Evolutionary conservation across 1,284 basidiomycete species (phyloP).

Genomic region (Fomes fomentarius): DNA sequence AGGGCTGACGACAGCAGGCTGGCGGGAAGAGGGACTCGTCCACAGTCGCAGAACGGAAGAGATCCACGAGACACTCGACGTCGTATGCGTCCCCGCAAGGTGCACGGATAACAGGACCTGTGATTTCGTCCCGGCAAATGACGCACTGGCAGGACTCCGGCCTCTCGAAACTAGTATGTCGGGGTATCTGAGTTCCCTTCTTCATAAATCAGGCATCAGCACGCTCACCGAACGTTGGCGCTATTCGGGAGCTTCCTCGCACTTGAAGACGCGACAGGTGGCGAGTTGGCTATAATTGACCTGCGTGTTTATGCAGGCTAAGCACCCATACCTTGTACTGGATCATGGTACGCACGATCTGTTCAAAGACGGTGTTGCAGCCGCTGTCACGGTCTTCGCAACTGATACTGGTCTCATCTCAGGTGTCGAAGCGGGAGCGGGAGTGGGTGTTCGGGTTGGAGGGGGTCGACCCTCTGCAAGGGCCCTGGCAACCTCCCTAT

Average conservation of each 20-base stretch:
- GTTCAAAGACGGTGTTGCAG: neutral
- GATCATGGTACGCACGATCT: neutral
- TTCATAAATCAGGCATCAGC: too few species aligned
- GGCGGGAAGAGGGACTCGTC: conserved; percentile 49
- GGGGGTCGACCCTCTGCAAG: conserved; percentile 32
- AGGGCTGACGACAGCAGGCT: conserved; percentile 42
- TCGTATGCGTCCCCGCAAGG: conserved; percentile 45
- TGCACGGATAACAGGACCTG: conserved; percentile 27
- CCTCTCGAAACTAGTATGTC: neutral
- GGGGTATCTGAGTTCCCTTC: neutral
- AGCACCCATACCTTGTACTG: too few species aligned
- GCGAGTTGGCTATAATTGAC: too few species aligned
- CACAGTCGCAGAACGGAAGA: conserved; percentile 39
- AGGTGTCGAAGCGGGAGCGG: neutral
- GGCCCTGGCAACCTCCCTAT: conserved; percentile 40
- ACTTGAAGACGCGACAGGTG: too few species aligned
- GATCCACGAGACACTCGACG: conserved; percentile 37
- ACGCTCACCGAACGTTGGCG: conserved; percentile 3
- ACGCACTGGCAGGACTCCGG: conserved; percentile 32
- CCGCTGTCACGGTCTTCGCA: neutral
- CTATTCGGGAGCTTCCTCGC: neutral
- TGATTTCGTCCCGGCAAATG: conserved; percentile 36
- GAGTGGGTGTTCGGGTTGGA: conserved; percentile 21
- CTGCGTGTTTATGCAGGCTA: too few species aligned
- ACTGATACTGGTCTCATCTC: neutral